Evolutionary conservation across 2,329 filamentous ascomycete genomes (phyloP).

Genomic region (Neopestalotiopsis sp.): DNA sequence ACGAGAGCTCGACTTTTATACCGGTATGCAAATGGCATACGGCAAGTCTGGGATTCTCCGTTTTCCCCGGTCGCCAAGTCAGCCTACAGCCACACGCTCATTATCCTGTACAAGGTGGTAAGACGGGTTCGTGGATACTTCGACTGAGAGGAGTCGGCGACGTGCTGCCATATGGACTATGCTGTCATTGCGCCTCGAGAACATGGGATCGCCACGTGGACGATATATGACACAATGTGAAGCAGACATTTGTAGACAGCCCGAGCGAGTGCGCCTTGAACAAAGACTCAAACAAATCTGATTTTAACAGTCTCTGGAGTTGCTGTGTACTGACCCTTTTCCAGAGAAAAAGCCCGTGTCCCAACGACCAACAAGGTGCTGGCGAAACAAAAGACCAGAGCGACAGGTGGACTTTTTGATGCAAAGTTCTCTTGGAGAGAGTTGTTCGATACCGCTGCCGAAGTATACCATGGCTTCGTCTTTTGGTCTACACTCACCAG

Average conservation of each 20-base stretch:
- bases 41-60: neutral
- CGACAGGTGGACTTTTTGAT: constrained; percentile 72
- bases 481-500: constrained; percentile 97
- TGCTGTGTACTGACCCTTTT: constrained; percentile 11
- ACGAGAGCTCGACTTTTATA: neutral
- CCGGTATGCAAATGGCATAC: neutral
- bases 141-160: neutral
- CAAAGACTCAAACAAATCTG: constrained; percentile 14
- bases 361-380: constrained; percentile 49
- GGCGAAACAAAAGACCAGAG: constrained; percentile 82
- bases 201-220: neutral
- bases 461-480: constrained; percentile 92
- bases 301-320: constrained; percentile 4
- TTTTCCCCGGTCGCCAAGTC: neutral
- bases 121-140: neutral
- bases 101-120: neutral
- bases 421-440: constrained; percentile 75
- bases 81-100: neutral
- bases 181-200: neutral
- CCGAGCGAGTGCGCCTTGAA: constrained; percentile 33
- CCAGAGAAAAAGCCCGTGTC: constrained; percentile 54
- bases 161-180: neutral
- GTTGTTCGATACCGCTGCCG: constrained; percentile 80
- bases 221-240: neutral
- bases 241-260: constrained; percentile 19